phyloP scores from a whole-genome alignment of 306 rosid species.

The Castanea crenata region DNA sequence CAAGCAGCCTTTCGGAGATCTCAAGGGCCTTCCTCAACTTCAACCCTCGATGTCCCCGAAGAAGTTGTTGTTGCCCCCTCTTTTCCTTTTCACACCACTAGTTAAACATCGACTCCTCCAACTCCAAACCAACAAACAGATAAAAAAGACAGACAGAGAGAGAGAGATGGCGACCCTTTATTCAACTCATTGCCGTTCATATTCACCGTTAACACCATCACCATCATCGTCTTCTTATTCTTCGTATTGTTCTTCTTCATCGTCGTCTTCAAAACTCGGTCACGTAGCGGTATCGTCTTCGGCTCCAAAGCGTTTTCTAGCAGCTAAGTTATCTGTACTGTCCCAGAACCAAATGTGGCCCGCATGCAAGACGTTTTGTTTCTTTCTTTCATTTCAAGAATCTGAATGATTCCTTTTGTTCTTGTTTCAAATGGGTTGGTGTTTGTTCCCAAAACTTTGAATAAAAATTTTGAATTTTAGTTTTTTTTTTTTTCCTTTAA shows the following conservation, averaged over 20 bases:
- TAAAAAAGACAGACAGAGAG: background rate
- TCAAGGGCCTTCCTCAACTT: constrained; percentile 39
- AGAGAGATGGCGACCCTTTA: constrained; percentile 49
- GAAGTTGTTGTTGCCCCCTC: background rate
- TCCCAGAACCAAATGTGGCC: constrained; percentile 38
- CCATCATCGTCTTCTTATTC: constrained; percentile 11
- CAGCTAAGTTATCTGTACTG: constrained; percentile 44
- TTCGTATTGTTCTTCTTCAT: background rate
- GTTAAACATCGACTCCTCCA: background rate
- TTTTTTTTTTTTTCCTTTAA: background rate
- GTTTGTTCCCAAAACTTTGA: no score
- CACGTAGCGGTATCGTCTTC: constrained; percentile 9
- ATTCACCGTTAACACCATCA: constrained; percentile 17
- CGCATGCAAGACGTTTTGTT: constrained; percentile 53
- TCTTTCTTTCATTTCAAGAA: background rate
- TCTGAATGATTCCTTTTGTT: background rate
- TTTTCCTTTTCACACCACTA: background rate
- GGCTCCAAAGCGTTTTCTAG: constrained; percentile 31
- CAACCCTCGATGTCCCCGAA: constrained; percentile 49
- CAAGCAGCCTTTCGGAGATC: constrained; percentile 77
- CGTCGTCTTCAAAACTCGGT: constrained; percentile 13
- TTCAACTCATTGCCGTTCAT: constrained; percentile 47
- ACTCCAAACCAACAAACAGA: no score
- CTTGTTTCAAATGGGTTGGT: background rate
- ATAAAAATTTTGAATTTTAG: background rate